Base-by-base conservation (phyloP, 2,329 filamentous ascomycete species). In the Colletotrichum filicis region DNA sequence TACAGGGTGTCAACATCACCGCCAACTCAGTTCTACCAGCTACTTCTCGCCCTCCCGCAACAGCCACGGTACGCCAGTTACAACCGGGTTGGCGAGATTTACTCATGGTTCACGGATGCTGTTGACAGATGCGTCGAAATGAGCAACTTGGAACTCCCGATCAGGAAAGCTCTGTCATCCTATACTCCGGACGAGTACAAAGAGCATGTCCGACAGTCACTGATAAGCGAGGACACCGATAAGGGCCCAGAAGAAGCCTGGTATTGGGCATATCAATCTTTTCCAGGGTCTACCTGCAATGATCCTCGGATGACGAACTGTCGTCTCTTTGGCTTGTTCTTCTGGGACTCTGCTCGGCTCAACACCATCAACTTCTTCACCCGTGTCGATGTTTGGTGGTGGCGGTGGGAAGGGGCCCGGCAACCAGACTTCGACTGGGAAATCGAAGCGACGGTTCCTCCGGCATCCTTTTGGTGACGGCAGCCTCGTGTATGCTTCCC, bases 351-450 rank as follows among this genome's bases (percentile, higher is more conserved):
- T 11, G 61, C 30, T 32, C 71, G 67, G 5, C 49, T 73, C 26
- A 56, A 73, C 22, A 61, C 61, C n/a, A 30, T 73, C 55, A 73
- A 73, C 56, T 73, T 73, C 26, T 73, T 73, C 19, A 66, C 71
- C 11, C 60, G 66, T 3, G 59, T 71, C 26, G 57, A 60, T 4
- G 61, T 73, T 22, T 71, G 71, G 71, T 66, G 61, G 59, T 71
- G 67, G 71, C 61, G 71, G 9, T 73, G 66, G 71, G 71, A 70
- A 30, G 71, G 66, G 7, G 71, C 66, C 19, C 71, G 71, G 5
- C 71, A 73, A 30, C 66, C 66, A 5, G 71, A 73, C 30, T 71
- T 71, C 37, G 56, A 73, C 35, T 73, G 71, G 71, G 67, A 66
- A 24, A 14, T 66, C 2, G 71, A 37, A 16, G 56, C 61, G 2